phyloP scores from a whole-genome alignment of 768 basidiomycete genomes.

The Cystofilobasidium ferigula region DNA sequence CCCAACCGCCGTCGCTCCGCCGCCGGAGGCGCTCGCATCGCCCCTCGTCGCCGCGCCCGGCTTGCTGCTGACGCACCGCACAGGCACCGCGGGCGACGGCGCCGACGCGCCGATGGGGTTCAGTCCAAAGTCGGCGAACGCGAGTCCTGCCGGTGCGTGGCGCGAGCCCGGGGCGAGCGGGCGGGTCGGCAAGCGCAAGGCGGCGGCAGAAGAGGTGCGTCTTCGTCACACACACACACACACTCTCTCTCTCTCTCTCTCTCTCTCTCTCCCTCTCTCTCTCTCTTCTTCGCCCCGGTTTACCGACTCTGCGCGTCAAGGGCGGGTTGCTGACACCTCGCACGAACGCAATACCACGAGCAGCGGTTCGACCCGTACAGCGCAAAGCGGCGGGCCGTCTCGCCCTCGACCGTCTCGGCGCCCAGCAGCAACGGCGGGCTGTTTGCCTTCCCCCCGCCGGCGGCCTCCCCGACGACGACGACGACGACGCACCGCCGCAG shows the following conservation, averaged over 20 bases:
- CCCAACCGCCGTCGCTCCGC: background rate
- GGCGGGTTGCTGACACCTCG: too few species aligned
- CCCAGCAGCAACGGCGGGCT: background rate
- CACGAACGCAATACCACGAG: background rate
- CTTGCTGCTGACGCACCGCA: background rate
- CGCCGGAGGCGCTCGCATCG: background rate
- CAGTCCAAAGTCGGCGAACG: background rate
- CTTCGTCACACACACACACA: too few species aligned
- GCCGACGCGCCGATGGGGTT: background rate
- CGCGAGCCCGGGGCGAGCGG: background rate
- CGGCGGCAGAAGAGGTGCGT: conserved; percentile 6
- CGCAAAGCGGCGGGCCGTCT: conserved; percentile 16
- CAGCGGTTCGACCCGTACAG: conserved; percentile 11
- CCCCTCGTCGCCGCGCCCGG: background rate
- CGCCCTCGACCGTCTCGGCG: conserved; percentile 13
- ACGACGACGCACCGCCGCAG: background rate
- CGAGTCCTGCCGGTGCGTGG: conserved; percentile 1
- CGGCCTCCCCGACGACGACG: background rate
- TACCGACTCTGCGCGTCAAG: too few species aligned
- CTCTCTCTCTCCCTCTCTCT: background rate
- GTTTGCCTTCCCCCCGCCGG: background rate
- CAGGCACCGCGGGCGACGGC: background rate
- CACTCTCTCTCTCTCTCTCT: background rate
- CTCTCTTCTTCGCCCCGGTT: background rate
- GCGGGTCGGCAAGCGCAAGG: conserved; percentile 12